A percentile compares a stretch with the other conserved stretches of the same genome.
phyloP scores from a whole-genome alignment of 1,139 yeast genomes.

The Geotrichum europaeum region DNA sequence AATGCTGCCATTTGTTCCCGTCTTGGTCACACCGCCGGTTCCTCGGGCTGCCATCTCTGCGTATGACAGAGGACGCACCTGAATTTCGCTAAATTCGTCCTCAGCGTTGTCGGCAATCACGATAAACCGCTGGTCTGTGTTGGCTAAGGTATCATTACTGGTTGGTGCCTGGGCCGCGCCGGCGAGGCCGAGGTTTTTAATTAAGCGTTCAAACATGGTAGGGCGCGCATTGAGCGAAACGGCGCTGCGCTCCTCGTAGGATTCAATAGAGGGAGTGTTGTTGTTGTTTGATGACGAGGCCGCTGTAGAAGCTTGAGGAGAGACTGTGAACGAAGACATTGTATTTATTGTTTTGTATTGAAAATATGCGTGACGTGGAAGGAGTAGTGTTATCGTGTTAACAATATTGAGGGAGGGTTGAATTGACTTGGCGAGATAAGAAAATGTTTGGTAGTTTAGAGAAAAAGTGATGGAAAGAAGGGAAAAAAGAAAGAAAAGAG shows the following conservation, averaged over 20 bases:
- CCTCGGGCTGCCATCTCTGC: constrained; percentile 44
- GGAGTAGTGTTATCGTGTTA: neutral
- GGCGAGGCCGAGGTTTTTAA: neutral
- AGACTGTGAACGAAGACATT: neutral
- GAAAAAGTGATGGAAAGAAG: neutral
- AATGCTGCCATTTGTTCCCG: neutral
- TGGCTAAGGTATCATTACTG: neutral
- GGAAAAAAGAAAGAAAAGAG: neutral
- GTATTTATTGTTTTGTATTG: neutral
- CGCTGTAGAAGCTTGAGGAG: neutral
- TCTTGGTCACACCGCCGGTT: constrained; percentile 1
- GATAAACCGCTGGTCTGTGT: constrained; percentile 7
- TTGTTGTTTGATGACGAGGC: neutral
- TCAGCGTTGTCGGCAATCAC: constrained; percentile 25
- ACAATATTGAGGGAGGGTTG: neutral
- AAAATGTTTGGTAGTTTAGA: neutral
- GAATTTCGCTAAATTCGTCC: constrained; percentile 43
- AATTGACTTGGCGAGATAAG: neutral
- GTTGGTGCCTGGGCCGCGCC: neutral
- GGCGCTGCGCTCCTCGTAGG: neutral
- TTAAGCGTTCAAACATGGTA: neutral
- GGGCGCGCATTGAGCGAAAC: neutral
- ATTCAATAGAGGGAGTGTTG: neutral
- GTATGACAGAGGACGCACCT: constrained; percentile 43
- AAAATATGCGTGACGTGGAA: constrained; percentile 6